Evolutionary conservation across 2,329 filamentous ascomycete species (phyloP).

Genomic region (Thielaviopsis ethacetica): DNA sequence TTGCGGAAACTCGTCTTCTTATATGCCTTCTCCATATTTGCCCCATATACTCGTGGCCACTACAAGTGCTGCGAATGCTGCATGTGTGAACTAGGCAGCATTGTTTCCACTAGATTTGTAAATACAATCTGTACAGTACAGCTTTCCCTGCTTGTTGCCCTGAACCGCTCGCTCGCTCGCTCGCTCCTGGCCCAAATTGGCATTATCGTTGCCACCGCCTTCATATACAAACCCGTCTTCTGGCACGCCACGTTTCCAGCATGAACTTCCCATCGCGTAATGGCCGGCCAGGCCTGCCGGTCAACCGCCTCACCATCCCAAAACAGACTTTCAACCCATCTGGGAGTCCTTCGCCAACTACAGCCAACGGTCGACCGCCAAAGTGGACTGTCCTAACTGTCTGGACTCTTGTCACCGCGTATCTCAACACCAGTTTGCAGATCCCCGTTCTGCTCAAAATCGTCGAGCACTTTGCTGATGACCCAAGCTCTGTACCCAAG

Average conservation of each 20-base stretch:
- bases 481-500: slow-evolving; percentile 10
- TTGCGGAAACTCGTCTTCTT: too few relatives aligned
- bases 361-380: slow-evolving; percentile 32
- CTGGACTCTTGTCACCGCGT: slow-evolving; percentile 37
- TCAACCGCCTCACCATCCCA: background rate
- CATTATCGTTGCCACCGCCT: background rate
- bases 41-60: too few relatives aligned
- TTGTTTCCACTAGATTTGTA: too few relatives aligned
- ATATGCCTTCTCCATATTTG: too few relatives aligned
- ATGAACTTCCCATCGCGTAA: background rate
- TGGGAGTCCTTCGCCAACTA: slow-evolving; percentile 17
- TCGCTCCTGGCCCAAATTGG: too few relatives aligned
- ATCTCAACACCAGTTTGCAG: slow-evolving; percentile 38
- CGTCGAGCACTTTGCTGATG: slow-evolving; percentile 8
- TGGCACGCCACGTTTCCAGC: background rate
- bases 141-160: too few relatives aligned
- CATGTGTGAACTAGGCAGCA: too few relatives aligned
- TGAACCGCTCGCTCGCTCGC: too few relatives aligned
- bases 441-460: slow-evolving; percentile 17
- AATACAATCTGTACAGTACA: too few relatives aligned
- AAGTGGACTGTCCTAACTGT: slow-evolving; percentile 38
- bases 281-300: background rate
- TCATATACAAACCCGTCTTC: background rate
- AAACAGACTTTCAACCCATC: slow-evolving; percentile 13
- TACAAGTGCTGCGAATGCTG: too few relatives aligned